phyloP scores from a whole-genome alignment of 1,284 basidiomycete genomes.

The Waitea zeae region DNA sequence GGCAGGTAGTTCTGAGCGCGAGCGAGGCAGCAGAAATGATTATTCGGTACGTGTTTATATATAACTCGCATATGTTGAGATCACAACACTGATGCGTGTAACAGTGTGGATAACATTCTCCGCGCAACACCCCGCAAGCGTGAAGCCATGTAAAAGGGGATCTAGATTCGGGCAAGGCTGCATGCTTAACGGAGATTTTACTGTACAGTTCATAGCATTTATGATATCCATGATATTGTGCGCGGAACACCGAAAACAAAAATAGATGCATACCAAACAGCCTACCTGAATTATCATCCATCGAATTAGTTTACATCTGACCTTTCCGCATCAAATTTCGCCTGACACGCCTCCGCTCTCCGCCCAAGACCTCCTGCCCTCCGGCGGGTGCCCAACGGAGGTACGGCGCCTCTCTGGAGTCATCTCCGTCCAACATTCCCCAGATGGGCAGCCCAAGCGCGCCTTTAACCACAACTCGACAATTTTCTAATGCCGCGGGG shows the following conservation, averaged over 20 bases:
- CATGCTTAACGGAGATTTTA: no score
- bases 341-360: slow-evolving; percentile 55
- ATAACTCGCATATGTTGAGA: not conserved
- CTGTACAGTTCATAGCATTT: no score
- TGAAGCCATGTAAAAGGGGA: no score
- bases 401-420: no score
- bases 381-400: slow-evolving; percentile 44
- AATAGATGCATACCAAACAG: no score
- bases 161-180: no score
- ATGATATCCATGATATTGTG: no score
- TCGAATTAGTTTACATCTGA: slow-evolving; percentile 53
- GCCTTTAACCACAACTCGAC: slow-evolving; percentile 57
- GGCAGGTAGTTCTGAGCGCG: slow-evolving; percentile 87
- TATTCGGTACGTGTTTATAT: slow-evolving; percentile 52
- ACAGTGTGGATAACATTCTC: slow-evolving; percentile 52
- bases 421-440: slow-evolving; percentile 82
- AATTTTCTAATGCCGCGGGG: slow-evolving; percentile 19
- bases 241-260: no score
- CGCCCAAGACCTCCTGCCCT: slow-evolving; percentile 44
- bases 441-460: slow-evolving; percentile 78
- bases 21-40: slow-evolving; percentile 99
- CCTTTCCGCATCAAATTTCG: slow-evolving; percentile 80
- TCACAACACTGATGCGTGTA: not conserved
- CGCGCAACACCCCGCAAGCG: slow-evolving; percentile 46
- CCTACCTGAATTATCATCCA: no score